Percentiles rank a stretch among this genome's conserved stretches.
Conservation (phyloP, 2,329 filamentous ascomycete species). For the Pseudohalonectria lignicola region DNA sequence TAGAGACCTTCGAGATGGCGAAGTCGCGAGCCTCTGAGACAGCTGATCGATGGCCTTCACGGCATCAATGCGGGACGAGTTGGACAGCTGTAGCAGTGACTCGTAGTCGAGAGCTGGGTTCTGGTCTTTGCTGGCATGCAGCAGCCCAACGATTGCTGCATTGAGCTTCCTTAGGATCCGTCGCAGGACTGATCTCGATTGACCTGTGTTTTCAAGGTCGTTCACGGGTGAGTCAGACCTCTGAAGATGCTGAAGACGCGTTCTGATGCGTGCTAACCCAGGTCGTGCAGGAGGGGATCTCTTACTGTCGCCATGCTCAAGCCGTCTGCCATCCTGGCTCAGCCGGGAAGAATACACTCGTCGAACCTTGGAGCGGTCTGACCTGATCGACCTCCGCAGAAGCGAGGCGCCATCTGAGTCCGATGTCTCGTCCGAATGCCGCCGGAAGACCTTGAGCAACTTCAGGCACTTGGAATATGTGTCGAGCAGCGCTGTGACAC, state of each 20-base stretch:
- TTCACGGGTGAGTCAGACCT: constrained; percentile 8
- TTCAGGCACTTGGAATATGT: constrained; percentile 34
- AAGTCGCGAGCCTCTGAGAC: constrained; percentile 21
- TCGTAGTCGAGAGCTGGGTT: constrained; percentile 29
- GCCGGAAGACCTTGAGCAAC: constrained; percentile 24
- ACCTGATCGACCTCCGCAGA: constrained; percentile 24
- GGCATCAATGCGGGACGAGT: constrained; percentile 33
- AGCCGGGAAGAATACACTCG: constrained; percentile 29
- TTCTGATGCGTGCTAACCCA: too few species aligned
- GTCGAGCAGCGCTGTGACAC: constrained; percentile 31
- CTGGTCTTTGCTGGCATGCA: constrained; percentile 20
- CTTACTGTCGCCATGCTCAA: constrained; percentile 38
- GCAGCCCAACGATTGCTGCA: constrained; percentile 26
- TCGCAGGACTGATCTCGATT: constrained; percentile 25
- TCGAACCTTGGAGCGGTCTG: constrained; percentile 27
- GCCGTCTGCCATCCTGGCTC: constrained; percentile 25
- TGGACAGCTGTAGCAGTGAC: constrained; percentile 34
- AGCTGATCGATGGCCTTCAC: constrained; percentile 36
- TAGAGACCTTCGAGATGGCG: constrained; percentile 11
- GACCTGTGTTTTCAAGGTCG: constrained; percentile 16
- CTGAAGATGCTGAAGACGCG: too few species aligned
- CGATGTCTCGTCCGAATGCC: not conserved
- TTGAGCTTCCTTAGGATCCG: constrained; percentile 30
- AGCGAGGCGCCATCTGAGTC: constrained; percentile 11
- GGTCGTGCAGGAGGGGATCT: too few species aligned